Conservation (phyloP, 495 filamentous ascomycete species). For the Penicillium paradoxum region DNA sequence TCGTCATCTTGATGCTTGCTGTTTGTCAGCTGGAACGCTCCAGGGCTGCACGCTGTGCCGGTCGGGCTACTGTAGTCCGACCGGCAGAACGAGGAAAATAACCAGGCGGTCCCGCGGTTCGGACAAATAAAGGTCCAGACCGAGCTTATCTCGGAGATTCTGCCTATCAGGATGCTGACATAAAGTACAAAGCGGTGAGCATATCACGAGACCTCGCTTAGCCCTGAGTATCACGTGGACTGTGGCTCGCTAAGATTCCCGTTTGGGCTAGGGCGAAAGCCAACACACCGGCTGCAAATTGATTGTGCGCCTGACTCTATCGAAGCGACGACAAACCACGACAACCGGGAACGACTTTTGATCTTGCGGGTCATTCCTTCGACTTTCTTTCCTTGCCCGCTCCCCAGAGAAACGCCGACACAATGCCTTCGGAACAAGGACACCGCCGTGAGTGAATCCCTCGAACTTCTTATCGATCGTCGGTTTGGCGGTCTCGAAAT, state of each 20-base stretch:
- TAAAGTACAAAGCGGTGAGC: background rate
- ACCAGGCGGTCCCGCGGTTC: background rate
- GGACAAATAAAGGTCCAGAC: background rate
- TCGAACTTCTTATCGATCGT: conserved; percentile 12
- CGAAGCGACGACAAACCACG: conserved; percentile 50
- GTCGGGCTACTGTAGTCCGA: conserved; percentile 39
- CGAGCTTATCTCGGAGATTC: background rate
- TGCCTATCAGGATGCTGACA: background rate
- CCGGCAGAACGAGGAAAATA: conserved; percentile 23
- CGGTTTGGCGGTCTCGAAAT: conserved; percentile 7
- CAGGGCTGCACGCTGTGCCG: conserved; percentile 10
- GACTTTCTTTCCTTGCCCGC: conserved; percentile 47
- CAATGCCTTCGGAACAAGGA: conserved; percentile 78
- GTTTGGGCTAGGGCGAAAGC: conserved; percentile 39
- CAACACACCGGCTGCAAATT: conserved; percentile 42
- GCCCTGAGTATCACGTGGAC: conserved; percentile 20
- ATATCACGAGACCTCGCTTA: conserved; percentile 40
- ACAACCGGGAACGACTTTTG: conserved; percentile 44
- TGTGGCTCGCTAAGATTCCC: conserved; percentile 32
- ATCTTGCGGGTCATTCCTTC: conserved; percentile 48
- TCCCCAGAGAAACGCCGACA: conserved; percentile 51
- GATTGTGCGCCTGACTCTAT: conserved; percentile 42
- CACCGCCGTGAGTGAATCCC: conserved; percentile 68
- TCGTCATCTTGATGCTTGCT: conserved; percentile 17
- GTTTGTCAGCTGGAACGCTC: conserved; percentile 20